phyloP scores from a whole-genome alignment of 768 basidiomycete species.

The Nidularia pulvinata region DNA sequence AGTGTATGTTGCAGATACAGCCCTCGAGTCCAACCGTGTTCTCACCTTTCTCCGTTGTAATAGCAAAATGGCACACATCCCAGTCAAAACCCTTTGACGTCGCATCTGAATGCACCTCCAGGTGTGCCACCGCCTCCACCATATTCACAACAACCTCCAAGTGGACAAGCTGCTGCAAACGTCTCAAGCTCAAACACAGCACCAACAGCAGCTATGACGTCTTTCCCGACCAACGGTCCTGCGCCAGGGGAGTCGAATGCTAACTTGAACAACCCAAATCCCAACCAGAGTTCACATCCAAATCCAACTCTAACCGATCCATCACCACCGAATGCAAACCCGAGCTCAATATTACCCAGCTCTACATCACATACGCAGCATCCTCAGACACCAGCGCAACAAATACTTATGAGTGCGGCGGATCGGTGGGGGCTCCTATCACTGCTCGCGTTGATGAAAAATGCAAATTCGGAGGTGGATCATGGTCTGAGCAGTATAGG shows the following conservation, averaged over 20 bases:
- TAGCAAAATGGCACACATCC: conserved; percentile 46
- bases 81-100: conserved; percentile 31
- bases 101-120: conserved; percentile 56
- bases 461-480: conserved; percentile 73
- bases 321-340: conserved; percentile 28
- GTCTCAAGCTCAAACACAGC: conserved; percentile 18
- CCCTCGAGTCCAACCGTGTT: no score
- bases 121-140: conserved; percentile 27
- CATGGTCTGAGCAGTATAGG: conserved; percentile 83
- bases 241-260: conserved; percentile 26
- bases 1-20: background rate
- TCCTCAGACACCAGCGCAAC: conserved; percentile 91
- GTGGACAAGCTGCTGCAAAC: conserved; percentile 19
- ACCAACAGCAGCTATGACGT: conserved; percentile 21
- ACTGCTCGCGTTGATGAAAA: conserved; percentile 85
- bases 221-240: conserved; percentile 31
- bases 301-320: conserved; percentile 10
- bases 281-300: conserved; percentile 22
- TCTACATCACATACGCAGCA: conserved; percentile 40
- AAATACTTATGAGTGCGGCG: conserved; percentile 89
- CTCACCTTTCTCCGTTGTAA: background rate
- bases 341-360: conserved; percentile 23
- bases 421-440: conserved; percentile 95
- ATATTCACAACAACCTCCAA: conserved; percentile 15
- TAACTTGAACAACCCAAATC: conserved; percentile 29